Evolutionary conservation across 768 basidiomycete genomes (phyloP), one percentile per base, ranked within the genome.

Genomic region (Pleurotus djamor): DNA sequence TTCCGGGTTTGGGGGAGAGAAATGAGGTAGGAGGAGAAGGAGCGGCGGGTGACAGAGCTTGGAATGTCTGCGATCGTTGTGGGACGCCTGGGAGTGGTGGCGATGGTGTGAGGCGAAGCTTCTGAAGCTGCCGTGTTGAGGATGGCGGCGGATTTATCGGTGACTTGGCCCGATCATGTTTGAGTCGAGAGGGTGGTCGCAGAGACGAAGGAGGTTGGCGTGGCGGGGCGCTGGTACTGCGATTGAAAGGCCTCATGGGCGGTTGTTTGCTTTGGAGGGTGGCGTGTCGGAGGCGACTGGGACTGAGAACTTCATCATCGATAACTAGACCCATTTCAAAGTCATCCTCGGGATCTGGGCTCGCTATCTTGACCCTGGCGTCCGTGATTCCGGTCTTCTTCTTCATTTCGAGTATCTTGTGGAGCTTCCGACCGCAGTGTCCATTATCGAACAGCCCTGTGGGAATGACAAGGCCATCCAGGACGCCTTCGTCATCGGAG

Each of bases 321-420:
- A 95, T 87, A 63, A 93, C 82, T 55, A 95, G 85, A 12, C 92
- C 92, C 61, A 82, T 82, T 72, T 95, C 92, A 62, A 94, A 93
- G 69, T 93, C 90, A 61, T 94, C 92, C 65, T 94, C 92, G 10
- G 79, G 83, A 70, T 92, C 84, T 13, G 86, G 82, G 59, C 73
- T 79, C 28, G 84, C 74, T 5, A 82, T 67, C 63, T 83, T 87
- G 63, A 80, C 69, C 16, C 68, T 67, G 41, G 69, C 69, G 47
- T 64, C 70, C 33, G 71, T 61, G 14, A 73, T 73, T 21, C 81
- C 80, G 16, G 84, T 83, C 48, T 78, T 79, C 69, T 84, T 79
- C 64, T 85, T 84, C 70, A 73, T 73, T 62, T 82, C 82, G 44
- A 83, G 72, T n/a, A 83, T 74, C 65, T 78, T 79, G 50, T 74